These are phyloP conservation scores for Aspergillus campestris DNA, from an alignment of 495 filamentous ascomycete species.

Conservation along the genomic window DNA sequence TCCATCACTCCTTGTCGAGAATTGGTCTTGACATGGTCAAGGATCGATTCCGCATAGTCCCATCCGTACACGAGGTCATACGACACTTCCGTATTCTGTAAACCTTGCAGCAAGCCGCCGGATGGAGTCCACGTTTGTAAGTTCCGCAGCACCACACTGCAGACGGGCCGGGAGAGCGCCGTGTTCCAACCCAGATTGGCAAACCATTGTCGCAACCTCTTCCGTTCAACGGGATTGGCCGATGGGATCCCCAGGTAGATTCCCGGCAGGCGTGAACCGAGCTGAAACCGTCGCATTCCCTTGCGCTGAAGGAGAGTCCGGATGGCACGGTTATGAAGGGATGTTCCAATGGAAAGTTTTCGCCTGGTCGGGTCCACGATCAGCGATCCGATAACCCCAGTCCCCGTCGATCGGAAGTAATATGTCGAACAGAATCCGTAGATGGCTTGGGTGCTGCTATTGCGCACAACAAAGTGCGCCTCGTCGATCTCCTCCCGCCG, in stretches of 20 bases:
- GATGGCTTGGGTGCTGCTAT: slow-evolving; percentile 76
- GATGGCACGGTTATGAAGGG: slow-evolving; percentile 73
- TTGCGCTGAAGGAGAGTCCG: slow-evolving; percentile 58
- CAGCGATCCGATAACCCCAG: slow-evolving; percentile 71
- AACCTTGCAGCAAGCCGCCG: slow-evolving; percentile 59
- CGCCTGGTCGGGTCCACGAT: slow-evolving; percentile 77
- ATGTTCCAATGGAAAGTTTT: slow-evolving; percentile 79
- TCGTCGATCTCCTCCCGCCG: slow-evolving; percentile 60
- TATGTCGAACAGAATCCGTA: slow-evolving; percentile 90
- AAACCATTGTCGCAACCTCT: slow-evolving; percentile 55
- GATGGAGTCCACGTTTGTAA: slow-evolving; percentile 66
- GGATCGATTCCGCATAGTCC: slow-evolving; percentile 64
- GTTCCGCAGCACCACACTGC: slow-evolving; percentile 58
- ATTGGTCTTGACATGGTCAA: slow-evolving; percentile 66
- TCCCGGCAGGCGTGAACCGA: slow-evolving; percentile 68
- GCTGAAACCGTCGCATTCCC: slow-evolving; percentile 65
- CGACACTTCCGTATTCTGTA: slow-evolving; percentile 52
- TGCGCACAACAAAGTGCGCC: slow-evolving; percentile 82
- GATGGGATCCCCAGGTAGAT: slow-evolving; percentile 75
- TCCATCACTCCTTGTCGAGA: slow-evolving; percentile 75
- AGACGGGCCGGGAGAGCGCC: slow-evolving; percentile 51
- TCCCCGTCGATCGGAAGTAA: slow-evolving; percentile 56
- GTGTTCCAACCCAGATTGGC: slow-evolving; percentile 65
- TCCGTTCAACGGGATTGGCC: slow-evolving; percentile 47
- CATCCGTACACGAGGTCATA: slow-evolving; percentile 72